These are phyloP conservation scores for Orbilia oligospora DNA, from an alignment of 2,329 filamentous ascomycete species.

Conservation along the genomic window DNA sequence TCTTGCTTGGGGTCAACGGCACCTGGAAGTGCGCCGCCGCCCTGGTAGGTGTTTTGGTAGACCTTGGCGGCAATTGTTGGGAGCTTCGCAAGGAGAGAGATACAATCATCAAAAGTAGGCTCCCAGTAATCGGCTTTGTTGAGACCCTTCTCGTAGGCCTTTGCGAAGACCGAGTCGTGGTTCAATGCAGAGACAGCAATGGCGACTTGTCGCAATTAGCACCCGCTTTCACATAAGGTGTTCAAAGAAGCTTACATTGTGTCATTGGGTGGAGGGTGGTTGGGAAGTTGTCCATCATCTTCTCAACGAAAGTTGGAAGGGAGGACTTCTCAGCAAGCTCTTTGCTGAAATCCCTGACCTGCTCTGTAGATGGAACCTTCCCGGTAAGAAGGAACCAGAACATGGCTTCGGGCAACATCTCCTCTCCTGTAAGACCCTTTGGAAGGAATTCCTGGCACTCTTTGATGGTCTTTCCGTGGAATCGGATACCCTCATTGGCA, in stretches of 20 bases:
- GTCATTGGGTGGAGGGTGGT: constrained; percentile 97
- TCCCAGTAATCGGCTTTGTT: constrained; percentile 99
- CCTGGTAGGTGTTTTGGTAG: constrained; percentile 89
- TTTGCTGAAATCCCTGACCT: constrained; percentile 85
- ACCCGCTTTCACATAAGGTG: not conserved
- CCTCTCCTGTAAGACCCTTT: constrained; percentile 90
- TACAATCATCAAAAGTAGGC: constrained; percentile 94
- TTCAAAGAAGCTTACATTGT: constrained; percentile 72
- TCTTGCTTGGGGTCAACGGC: constrained; percentile 87
- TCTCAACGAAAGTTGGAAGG: constrained; percentile 85
- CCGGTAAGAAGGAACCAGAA: constrained; percentile 98
- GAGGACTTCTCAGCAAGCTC: constrained; percentile 88
- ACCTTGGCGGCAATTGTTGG: constrained; percentile 97
- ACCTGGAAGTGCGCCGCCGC: constrained; percentile 80
- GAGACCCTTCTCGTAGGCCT: constrained; percentile 89
- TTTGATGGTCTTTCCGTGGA: constrained; percentile 97
- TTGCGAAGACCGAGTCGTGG: constrained; percentile 93
- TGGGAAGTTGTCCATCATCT: constrained; percentile 92
- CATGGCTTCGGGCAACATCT: constrained; percentile 99
- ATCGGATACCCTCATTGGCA: constrained; percentile 95
- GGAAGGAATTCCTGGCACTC: constrained; percentile 95
- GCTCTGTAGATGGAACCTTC: constrained; percentile 84
- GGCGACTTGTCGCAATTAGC: constrained; percentile 71
- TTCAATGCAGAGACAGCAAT: constrained; percentile 96
- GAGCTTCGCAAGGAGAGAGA: constrained; percentile 93